Base-by-base conservation (phyloP, 2,329 filamentous ascomycete genomes). In the Fusarium lyarnte region DNA sequence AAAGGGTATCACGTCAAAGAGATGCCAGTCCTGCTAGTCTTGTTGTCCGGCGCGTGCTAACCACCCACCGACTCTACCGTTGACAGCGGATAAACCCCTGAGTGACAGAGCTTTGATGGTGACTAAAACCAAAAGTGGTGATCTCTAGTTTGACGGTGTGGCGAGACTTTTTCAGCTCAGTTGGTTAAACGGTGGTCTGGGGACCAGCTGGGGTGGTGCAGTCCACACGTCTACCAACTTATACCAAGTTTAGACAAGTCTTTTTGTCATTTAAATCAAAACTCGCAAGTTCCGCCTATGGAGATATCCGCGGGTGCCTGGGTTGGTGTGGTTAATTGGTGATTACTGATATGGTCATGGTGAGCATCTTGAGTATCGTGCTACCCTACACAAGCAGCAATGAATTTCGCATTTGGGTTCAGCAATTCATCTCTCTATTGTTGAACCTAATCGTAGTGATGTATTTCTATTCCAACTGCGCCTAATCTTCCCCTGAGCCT, bases 1-100 rank as follows among this genome's bases (percentile, higher is more conserved):
- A 43, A 19, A 25, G 23, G 19, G 33, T 27, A 33, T 53, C 33
- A 39, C 10, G 33, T 53, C 23, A 27, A 58, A 25, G 35, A 35
- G 27, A 33, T 43, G 29, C 8, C 46, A 41, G 38, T 25, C 35
- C 5, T 29, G 31, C 45, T 46, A 61, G 65, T 17, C n/a, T 35
- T 8, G 4, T 11, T 13, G 39, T 45, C 65, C 65, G 38, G 31
- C 49, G 25, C 23, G 33, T 52, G 39, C 66, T 69, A 69, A 64
- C 21, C 14, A 16, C 19, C 45, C 39, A 64, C 58, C 51, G 35
- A 31, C 69, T 33, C 38, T 57, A 69, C 66, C 58, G 57, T 63
- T 58, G 51, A 69, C 51, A 69, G 66, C 64, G 64, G 64, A 42
- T 49, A 8, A 21, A 33, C 39, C 43, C 58, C 39, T 33, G 51